Base-by-base conservation (phyloP, 768 basidiomycete genomes). In the Lactarius vividus region DNA sequence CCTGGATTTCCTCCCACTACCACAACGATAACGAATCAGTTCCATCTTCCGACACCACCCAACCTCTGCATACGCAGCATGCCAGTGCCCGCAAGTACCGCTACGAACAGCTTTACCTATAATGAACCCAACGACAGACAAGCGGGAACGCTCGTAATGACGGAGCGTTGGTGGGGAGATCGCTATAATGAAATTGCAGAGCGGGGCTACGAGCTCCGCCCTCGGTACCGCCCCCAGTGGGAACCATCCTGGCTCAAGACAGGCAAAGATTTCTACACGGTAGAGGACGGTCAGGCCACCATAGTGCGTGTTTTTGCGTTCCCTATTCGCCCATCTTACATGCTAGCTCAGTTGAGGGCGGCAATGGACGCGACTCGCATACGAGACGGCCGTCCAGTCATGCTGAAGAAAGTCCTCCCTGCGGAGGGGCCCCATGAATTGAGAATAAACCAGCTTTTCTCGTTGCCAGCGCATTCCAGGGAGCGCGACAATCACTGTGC, bases 401-500 rank as follows among this genome's bases (percentile, higher is more conserved):
- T 68, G 59, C 23, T 68, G 10, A 68, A 68, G 56, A 59, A 29
- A 7, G 59, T 66, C 26, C 37, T 60, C 29, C 59, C 49, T 3
- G 39, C 1, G 16, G 67, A 68, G 1, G 59, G 56, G 8, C 64
- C 66, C 1, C 57, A 65, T 42, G 67, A 68, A 9, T 20, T 68
- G 39, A 37, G 2, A 1, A 66, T 68, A 15, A 60, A 61, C 31
- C 3, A 46, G 55, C 40, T 53, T 20, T 66, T 68, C 64, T 66
- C 64, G 2, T 61, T 71, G 0, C 69, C 69, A 31, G 63, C 69
- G 7, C 59, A 75, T 2, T 33, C 63, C 2, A 58, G 61, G 10
- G 71, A 76, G 54, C 71, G 73, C 0, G 57, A 70, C 4, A 77
- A 75, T 56, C 75, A 76, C 56, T 72, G 70, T 57, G 69, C 70